Base-by-base conservation (phyloP, 2,329 filamentous ascomycete genomes). In the Xylariales sp. region DNA sequence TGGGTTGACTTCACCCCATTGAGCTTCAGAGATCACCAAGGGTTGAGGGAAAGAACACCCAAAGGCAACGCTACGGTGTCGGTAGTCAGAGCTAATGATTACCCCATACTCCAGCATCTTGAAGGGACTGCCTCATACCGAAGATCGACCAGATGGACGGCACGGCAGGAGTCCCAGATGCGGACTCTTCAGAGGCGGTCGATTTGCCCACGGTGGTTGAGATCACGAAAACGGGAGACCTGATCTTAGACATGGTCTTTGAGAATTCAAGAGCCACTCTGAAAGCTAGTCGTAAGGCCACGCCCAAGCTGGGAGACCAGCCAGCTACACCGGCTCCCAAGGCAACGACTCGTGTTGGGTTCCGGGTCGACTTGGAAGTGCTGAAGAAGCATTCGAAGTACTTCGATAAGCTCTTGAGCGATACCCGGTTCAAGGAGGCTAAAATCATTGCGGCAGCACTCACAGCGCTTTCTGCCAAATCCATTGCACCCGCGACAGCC, bases 161-260 rank as follows among this genome's bases (percentile, higher is more conserved):
- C 44, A 42, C 51, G 37, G 47, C 36, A 43, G 44, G 36, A 27
- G 33, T 51, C 36, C 37, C 45, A 21, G 50, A 55, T 21, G 49
- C 47, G 16, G 50, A 54, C 34, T 34, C 52, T 15, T 42, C 35
- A 12, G 36, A 42, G 31, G 27, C n/a, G 11, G 15, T 29, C 41
- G 47, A 52, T 41, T 52, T 59, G 31, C 55, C 59, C 31, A 51
- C 57, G 21, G 56, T 78, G 40, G 58, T 79, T 31, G 64, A 70
- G 22, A 73, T 88, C 37, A 71, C 71, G 16, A 50, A 68, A 4
- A 62, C 66, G 12, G 85, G 85, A 25, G 80, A 88, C 53, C 60
- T 88, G 15, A 58, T 88, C 22, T 71, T 89, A 11, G 72, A 81
- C 46, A 73, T 88, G 25, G 73, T 73, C 6, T 86, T 88, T 54